These are phyloP conservation scores for Tilletia walkeri DNA, from an alignment of 1,284 basidiomycete species.

Conservation along the genomic window DNA sequence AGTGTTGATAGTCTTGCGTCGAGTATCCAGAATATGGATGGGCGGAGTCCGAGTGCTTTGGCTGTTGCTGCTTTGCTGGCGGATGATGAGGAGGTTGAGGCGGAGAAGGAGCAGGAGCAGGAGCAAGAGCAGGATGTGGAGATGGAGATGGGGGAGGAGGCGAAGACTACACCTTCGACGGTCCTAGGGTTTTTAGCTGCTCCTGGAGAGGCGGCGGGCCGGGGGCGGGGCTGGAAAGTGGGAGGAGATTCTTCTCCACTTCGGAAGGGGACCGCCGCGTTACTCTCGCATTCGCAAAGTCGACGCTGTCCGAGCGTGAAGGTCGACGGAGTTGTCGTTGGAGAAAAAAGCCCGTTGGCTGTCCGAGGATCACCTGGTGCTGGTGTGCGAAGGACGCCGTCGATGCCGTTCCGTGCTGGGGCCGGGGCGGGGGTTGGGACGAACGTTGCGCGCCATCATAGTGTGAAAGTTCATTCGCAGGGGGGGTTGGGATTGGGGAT, in stretches of 20 bases:
- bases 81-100: slow-evolving; percentile 10
- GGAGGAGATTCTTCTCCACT: background rate
- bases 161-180: background rate
- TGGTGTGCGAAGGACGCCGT: background rate
- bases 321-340: too few relatives aligned
- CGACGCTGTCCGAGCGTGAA: background rate
- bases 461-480: background rate
- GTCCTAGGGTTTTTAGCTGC: background rate
- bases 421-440: background rate
- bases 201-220: background rate
- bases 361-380: background rate
- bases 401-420: background rate
- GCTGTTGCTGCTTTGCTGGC: slow-evolving; percentile 13
- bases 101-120: background rate
- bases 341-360: too few relatives aligned
- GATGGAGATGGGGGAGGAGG: background rate
- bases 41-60: slow-evolving; percentile 23
- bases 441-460: background rate
- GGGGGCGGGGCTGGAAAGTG: background rate
- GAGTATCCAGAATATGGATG: slow-evolving; percentile 40
- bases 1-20: slow-evolving; percentile 41
- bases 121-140: too few relatives aligned
- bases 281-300: slow-evolving; percentile 3
- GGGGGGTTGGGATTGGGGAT: background rate
- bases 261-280: background rate